Evolutionary conservation across 495 filamentous ascomycete species (phyloP).

Genomic region (Podospora didyma): DNA sequence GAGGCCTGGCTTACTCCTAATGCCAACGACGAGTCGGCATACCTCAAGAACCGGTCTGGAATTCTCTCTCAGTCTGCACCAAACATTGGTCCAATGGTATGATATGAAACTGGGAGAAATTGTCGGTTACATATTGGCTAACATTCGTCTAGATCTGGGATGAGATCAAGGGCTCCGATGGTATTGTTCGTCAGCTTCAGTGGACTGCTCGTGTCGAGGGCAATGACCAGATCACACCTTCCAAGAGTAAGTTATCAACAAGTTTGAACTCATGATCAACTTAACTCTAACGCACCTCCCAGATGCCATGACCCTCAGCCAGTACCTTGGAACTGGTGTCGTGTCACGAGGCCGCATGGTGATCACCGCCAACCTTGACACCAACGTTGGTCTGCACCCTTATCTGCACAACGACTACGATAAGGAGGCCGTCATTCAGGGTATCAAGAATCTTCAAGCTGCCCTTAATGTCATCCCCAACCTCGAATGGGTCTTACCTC

Average conservation of each 20-base stretch:
- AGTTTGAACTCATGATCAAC: neutral
- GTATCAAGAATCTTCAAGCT: conserved; percentile 57
- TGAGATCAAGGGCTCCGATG: conserved; percentile 53
- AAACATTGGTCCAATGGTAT: conserved; percentile 56
- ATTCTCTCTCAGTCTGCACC: conserved; percentile 54
- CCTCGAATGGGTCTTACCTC: conserved; percentile 53
- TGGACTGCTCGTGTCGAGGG: conserved; percentile 63
- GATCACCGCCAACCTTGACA: conserved; percentile 51
- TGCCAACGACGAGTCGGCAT: conserved; percentile 28
- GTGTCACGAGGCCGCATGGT: conserved; percentile 58
- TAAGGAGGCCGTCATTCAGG: conserved; percentile 45
- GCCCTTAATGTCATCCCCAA: conserved; percentile 51
- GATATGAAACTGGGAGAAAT: conserved; percentile 6
- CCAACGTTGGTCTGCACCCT: conserved; percentile 48
- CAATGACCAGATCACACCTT: conserved; percentile 30
- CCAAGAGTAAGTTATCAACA: conserved; percentile 23
- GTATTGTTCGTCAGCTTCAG: conserved; percentile 61
- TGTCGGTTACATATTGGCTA: neutral
- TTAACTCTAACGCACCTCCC: conserved; percentile 4
- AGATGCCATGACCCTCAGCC: conserved; percentile 57
- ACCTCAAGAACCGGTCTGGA: conserved; percentile 18
- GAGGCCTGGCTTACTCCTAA: conserved; percentile 48
- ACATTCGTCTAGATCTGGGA: conserved; percentile 45
- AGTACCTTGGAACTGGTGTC: conserved; percentile 61
- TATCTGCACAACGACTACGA: conserved; percentile 52